A percentile compares a stretch with the other conserved stretches of the same genome.
Conservation (phyloP, 306 rosid genomes). For the Lagenaria siceraria region DNA sequence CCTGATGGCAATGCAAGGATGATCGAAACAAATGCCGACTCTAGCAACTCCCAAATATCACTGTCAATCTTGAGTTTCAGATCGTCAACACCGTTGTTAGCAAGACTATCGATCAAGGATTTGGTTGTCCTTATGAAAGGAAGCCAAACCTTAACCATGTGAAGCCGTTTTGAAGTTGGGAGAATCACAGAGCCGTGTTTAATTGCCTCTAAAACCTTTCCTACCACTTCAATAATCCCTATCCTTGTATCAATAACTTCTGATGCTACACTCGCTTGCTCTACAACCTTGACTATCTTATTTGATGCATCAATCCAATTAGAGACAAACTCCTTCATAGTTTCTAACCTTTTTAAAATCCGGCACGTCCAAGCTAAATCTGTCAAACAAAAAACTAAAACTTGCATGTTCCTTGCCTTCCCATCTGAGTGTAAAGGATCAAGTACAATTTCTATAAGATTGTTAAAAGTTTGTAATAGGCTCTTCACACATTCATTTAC, state of each 20-base stretch:
- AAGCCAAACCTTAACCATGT: conserved; percentile 69
- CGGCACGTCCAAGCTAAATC: conserved; percentile 82
- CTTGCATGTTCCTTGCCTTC: conserved; percentile 30
- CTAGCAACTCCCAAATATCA: conserved; percentile 77
- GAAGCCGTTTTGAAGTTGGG: conserved; percentile 59
- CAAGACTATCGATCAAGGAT: conserved; percentile 54
- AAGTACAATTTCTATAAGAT: conserved; percentile 30
- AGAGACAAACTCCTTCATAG: conserved; percentile 60
- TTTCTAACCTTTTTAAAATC: conserved; percentile 63
- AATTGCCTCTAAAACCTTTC: conserved; percentile 70
- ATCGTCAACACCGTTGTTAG: conserved; percentile 21
- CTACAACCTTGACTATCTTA: conserved; percentile 52
- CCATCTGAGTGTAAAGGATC: conserved; percentile 31
- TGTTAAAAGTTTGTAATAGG: conserved; percentile 42
- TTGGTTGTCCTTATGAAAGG: conserved; percentile 77
- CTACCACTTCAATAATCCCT: conserved; percentile 57
- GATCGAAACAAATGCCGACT: conserved; percentile 61
- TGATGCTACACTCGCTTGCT: conserved; percentile 29
- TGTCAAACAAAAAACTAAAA: conserved; percentile 42
- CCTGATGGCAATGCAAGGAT: conserved; percentile 76
- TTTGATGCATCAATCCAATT: conserved; percentile 78
- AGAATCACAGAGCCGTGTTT: conserved; percentile 64
- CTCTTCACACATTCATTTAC: conserved; percentile 57
- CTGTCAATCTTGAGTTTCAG: conserved; percentile 37
- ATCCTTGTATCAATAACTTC: conserved; percentile 41